Evolutionary conservation across 2,329 filamentous ascomycete genomes (phyloP), one percentile per base, ranked within the genome.

Genomic region (Trichocomaceae sp.): DNA sequence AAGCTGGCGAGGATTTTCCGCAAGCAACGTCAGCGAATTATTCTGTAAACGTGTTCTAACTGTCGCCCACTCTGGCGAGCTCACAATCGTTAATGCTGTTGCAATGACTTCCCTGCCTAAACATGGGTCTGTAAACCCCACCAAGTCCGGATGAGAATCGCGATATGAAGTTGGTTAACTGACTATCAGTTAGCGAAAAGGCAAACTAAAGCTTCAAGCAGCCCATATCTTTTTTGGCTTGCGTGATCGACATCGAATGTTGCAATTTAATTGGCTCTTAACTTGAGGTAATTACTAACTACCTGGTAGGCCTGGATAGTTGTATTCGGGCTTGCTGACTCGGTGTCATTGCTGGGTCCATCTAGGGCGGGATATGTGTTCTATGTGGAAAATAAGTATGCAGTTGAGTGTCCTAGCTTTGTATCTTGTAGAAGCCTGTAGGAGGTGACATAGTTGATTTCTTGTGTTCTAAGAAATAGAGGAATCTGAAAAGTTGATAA

Each of bases 211-310:
- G 15, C 15, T 9, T 6, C n/a, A 29, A 3, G 15, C 3, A 37
- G 33, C 2, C 33, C 15, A 39, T 10, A 10, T 22, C 39, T 20
- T 19, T 19, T 41, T 41, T 5, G 8, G 37, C 2, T 3, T 42
- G 39, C 17, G 26, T 29, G 50, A 52, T 52, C 50, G 41, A 23
- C 50, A 17, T 46, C 41, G 9, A 33, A 46, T 33, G 41, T 46
- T 46, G 41, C 41, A 37, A 37, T 22, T 12, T 41, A 44, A 51
- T 51, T 51, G 49, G 49, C 31, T 39, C n/a, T 17, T 13, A 6
- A n/a, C 35, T 17, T 5, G n/a, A 37, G 35, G 7, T 19, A 23
- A n/a, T n/a, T n/a, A n/a, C n/a, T n/a, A n/a, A n/a, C n/a, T n/a
- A n/a, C n/a, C n/a, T n/a, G n/a, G n/a, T n/a, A n/a, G n/a, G n/a